Evolutionary conservation across 192 early-diverging fungal species (phyloP), one percentile per base, ranked within the genome.

Genomic region (Dissophora ornata): DNA sequence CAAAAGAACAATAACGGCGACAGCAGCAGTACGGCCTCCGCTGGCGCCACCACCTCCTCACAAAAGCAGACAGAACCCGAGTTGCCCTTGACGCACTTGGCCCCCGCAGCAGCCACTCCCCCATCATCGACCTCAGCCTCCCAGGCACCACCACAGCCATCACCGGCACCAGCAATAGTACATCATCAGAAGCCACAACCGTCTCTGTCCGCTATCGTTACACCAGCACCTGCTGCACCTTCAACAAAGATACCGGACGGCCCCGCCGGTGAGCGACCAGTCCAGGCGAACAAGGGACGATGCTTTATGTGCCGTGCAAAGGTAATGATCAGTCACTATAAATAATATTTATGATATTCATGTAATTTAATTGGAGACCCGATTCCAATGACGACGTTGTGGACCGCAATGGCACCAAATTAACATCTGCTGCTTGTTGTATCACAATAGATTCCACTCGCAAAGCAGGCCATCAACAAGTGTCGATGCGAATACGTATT

Each of bases 401-500:
- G n/a, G n/a, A n/a, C n/a, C n/a, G n/a, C n/a, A n/a, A n/a, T n/a
- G n/a, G n/a, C n/a, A n/a, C n/a, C n/a, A n/a, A n/a, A n/a, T n/a
- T n/a, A n/a, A n/a, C 9, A 30, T 36, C 33, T 19, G 16, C 18
- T 18, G 33, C 29, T 19, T 16, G 30, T 42, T 30, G 22, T 32
- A 29, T 19, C 24, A 21, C 32, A n/a, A 51, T 58, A 74, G 81
- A 85, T 94, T 45, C 91, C 90, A 41, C 84, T 92, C 21, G 88
- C 89, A 40, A 92, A 94, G 78, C 90, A 94, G 79, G 84, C 88
- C 16, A 89, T 86, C 51, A 92, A 91, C 81, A 90, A 87, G 67
- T 94, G 92, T 70, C 83, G 90, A 45, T 94, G 92, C 64, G 81
- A 87, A 40, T 90, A 89, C 61, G 83, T 91, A 44, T 94, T 88